A percentile compares a stretch with the other conserved stretches of the same genome.
Evolutionary conservation across 768 basidiomycete species (phyloP).

Genomic region (Chalciporus pseudorubinellus): DNA sequence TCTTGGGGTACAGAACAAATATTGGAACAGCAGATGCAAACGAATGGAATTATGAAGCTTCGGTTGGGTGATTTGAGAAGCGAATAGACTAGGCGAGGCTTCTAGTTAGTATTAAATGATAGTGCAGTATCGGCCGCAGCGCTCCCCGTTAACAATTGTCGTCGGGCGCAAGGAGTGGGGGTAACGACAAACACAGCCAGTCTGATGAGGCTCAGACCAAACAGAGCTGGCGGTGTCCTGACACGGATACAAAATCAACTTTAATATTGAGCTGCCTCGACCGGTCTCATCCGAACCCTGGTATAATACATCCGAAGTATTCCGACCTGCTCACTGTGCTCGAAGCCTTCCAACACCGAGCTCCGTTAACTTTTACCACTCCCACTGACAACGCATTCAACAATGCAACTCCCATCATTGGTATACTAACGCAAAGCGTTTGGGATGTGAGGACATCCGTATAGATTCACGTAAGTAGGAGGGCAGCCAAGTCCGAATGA

Average conservation of each 20-base stretch:
- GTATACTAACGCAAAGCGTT: too few species aligned
- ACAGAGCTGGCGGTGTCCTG: too few species aligned
- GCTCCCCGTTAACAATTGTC: neutral
- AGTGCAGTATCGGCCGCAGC: neutral
- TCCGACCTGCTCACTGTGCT: too few species aligned
- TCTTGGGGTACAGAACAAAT: constrained; percentile 22
- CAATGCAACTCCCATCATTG: neutral
- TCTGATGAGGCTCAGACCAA: too few species aligned
- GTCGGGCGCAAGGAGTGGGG: neutral
- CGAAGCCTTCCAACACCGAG: too few species aligned
- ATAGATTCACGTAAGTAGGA: too few species aligned
- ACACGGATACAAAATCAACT: too few species aligned
- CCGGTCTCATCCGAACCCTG: neutral
- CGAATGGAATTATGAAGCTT: neutral
- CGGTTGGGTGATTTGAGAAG: neutral
- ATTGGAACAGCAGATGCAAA: constrained; percentile 11
- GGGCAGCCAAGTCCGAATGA: too few species aligned
- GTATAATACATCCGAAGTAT: too few species aligned
- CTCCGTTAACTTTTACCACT: neutral
- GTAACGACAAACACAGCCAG: constrained; percentile 1
- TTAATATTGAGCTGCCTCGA: too few species aligned
- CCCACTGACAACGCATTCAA: neutral
- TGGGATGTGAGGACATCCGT: too few species aligned
- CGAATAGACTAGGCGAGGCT: neutral
- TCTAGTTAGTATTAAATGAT: neutral